Evolutionary conservation across 1,284 basidiomycete genomes (phyloP).

Genomic region (Porodaedalea pini): DNA sequence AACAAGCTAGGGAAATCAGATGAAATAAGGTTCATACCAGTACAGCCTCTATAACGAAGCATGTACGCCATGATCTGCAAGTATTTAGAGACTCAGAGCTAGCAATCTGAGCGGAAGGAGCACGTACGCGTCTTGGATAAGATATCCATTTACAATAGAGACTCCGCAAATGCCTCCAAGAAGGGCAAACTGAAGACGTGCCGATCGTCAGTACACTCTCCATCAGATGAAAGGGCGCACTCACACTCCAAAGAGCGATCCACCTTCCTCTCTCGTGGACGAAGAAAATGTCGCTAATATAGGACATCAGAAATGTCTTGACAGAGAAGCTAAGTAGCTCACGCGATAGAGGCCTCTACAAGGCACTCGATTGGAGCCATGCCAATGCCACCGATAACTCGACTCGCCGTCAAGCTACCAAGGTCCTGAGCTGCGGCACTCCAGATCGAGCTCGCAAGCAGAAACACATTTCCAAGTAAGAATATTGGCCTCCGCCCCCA

Average conservation of each 20-base stretch:
- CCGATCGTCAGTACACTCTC: not conserved
- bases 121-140: constrained; percentile 23
- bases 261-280: constrained; percentile 23
- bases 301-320: not conserved
- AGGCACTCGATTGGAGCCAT: constrained; percentile 24
- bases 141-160: constrained; percentile 23
- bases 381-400: constrained; percentile 23
- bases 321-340: not conserved
- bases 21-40: constrained; percentile 12
- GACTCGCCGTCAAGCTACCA: constrained; percentile 21
- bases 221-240: not conserved
- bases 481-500: constrained; percentile 23
- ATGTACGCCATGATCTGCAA: constrained; percentile 21
- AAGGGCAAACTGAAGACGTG: constrained; percentile 18
- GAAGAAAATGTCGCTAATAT: constrained; percentile 23
- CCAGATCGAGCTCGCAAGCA: constrained; percentile 21
- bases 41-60: constrained; percentile 22
- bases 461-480: constrained; percentile 15
- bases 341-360: constrained; percentile 22
- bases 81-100: not conserved
- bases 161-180: constrained; percentile 23
- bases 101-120: not conserved
- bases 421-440: constrained; percentile 19
- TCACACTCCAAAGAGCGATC: constrained; percentile 23
- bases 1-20: not conserved